Evolutionary conservation across 1,284 basidiomycete species (phyloP).

Genomic region (Ustilago sp.): DNA sequence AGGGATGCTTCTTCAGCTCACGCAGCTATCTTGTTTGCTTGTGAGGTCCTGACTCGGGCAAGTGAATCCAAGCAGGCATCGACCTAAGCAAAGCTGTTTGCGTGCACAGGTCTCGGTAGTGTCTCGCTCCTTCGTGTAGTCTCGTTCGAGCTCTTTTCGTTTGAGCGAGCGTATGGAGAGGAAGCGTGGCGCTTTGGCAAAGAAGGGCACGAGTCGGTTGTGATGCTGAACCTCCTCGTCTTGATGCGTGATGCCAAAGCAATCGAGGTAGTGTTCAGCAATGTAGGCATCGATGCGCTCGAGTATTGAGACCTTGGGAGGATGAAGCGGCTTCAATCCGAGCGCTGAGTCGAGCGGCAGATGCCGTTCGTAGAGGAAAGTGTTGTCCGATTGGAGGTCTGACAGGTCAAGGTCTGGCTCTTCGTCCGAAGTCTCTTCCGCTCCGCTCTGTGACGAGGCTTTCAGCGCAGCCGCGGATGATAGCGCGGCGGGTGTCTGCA

Average conservation of each 20-base stretch:
- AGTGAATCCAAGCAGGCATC: conserved; percentile 30
- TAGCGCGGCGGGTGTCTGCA: neutral
- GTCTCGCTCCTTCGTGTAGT: conserved; percentile 27
- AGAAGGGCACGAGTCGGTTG: conserved; percentile 25
- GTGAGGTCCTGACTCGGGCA: conserved; percentile 29
- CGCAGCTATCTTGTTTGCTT: too few species aligned
- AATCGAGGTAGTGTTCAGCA: conserved; percentile 31
- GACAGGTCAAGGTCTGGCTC: conserved; percentile 22
- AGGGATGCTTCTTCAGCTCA: neutral
- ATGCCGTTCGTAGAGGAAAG: conserved; percentile 23
- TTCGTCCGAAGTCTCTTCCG: conserved; percentile 5
- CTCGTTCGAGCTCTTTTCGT: conserved; percentile 44
- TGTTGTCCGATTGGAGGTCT: conserved; percentile 36
- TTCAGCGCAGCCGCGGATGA: neutral
- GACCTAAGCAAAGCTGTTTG: conserved; percentile 34
- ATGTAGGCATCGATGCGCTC: conserved; percentile 29
- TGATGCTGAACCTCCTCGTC: conserved; percentile 32
- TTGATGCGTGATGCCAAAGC: conserved; percentile 34
- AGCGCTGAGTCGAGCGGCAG: conserved; percentile 19
- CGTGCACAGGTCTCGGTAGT: conserved; percentile 37
- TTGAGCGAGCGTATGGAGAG: conserved; percentile 46
- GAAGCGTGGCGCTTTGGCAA: conserved; percentile 43
- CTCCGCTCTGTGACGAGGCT: neutral
- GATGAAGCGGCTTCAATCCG: conserved; percentile 8
- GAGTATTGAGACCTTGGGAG: conserved; percentile 3